These are phyloP conservation scores for Euphorbia schlechtendalii DNA, from an alignment of 441 rosid species.

Conservation along the genomic window DNA sequence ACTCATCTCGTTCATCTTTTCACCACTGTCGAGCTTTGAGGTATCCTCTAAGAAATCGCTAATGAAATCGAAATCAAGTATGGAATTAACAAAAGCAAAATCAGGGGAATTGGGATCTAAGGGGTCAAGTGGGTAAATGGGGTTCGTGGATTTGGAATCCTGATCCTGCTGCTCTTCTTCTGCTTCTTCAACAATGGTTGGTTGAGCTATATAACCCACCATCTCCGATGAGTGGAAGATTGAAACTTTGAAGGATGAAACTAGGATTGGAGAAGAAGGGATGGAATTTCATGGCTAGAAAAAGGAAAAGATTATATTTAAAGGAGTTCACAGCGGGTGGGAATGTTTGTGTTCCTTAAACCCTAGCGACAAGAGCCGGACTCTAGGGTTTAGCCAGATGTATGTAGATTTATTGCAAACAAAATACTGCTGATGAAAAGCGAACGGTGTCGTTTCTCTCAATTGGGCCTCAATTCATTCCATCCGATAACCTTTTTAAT, in stretches of 20 bases:
- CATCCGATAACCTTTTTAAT: too few relatives aligned
- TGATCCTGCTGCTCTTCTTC: constrained; percentile 28
- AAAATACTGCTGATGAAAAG: too few relatives aligned
- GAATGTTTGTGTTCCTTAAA: neutral
- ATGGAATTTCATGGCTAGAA: constrained; percentile 18
- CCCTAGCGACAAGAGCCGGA: neutral
- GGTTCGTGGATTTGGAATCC: constrained; percentile 28
- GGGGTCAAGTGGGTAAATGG: constrained; percentile 27
- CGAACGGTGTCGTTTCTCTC: too few relatives aligned
- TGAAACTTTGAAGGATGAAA: constrained; percentile 10
- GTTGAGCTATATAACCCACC: constrained; percentile 47
- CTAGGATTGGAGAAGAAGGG: neutral
- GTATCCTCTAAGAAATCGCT: constrained; percentile 43
- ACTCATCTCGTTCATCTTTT: constrained; percentile 26
- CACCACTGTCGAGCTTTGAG: constrained; percentile 26
- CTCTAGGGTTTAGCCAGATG: too few relatives aligned
- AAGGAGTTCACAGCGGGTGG: neutral
- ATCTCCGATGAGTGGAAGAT: constrained; percentile 25
- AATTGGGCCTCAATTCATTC: too few relatives aligned
- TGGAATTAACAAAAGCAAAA: constrained; percentile 39
- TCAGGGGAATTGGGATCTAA: constrained; percentile 26
- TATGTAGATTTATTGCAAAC: too few relatives aligned
- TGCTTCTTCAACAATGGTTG: constrained; percentile 30
- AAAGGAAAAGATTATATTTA: constrained; percentile 5
- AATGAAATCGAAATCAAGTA: constrained; percentile 57